Evolutionary conservation across 306 rosid genomes (phyloP).

Genomic region (Dalbergia oliveri): DNA sequence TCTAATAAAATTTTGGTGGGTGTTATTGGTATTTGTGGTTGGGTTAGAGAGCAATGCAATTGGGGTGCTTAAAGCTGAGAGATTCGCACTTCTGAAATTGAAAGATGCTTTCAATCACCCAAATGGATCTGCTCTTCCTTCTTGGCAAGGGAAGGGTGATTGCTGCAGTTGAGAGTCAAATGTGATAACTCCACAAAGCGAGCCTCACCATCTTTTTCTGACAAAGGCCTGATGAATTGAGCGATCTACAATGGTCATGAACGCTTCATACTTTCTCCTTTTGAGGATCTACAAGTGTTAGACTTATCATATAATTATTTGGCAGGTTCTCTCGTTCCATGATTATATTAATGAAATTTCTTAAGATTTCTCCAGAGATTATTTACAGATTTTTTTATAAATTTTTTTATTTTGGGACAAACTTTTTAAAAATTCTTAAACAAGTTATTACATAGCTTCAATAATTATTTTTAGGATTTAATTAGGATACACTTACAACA

Average conservation of each 20-base stretch:
- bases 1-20: too few species aligned
- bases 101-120: conserved; percentile 30
- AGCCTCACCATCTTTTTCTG: neutral
- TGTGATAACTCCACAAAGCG: neutral
- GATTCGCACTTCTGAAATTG: conserved; percentile 10
- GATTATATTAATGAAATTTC: too few species aligned
- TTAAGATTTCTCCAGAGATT: too few species aligned
- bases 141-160: neutral
- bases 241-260: conserved; percentile 9
- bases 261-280: conserved; percentile 25
- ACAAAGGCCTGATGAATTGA: neutral
- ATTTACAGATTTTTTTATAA: too few species aligned
- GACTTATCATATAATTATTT: neutral
- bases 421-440: too few species aligned
- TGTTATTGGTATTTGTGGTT: too few species aligned
- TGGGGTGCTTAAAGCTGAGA: conserved; percentile 6
- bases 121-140: conserved; percentile 17
- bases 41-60: neutral
- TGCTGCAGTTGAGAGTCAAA: conserved; percentile 26
- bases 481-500: too few species aligned
- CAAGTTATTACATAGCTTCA: too few species aligned
- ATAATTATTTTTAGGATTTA: too few species aligned
- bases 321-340: neutral
- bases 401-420: too few species aligned
- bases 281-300: neutral